phyloP scores from a whole-genome alignment of 1,139 yeast genomes.

The Candida gigantensis region DNA sequence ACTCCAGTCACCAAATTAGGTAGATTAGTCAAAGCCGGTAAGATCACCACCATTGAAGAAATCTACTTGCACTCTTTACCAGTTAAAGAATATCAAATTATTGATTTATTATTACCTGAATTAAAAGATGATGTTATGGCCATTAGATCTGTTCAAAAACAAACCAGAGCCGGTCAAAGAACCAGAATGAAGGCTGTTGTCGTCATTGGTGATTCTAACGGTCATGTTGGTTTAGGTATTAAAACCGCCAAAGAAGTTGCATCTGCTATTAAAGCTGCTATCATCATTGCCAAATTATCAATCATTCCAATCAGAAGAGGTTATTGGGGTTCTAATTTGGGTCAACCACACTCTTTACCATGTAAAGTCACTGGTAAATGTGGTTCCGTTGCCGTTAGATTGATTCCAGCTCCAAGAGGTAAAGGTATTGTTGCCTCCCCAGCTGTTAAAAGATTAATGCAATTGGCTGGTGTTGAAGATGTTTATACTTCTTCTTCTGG shows the following conservation, averaged over 20 bases:
- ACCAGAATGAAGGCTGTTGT: slow-evolving; percentile 99
- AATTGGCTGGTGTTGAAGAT: slow-evolving; percentile 99
- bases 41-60: slow-evolving; percentile 95
- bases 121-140: slow-evolving; percentile 99
- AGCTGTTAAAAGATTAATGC: slow-evolving; percentile 97
- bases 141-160: slow-evolving; percentile 99
- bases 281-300: slow-evolving; percentile 97
- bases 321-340: slow-evolving; percentile 99
- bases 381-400: slow-evolving; percentile 98
- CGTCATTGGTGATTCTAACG: slow-evolving; percentile 99
- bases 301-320: slow-evolving; percentile 99
- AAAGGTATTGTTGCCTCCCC: slow-evolving; percentile 99
- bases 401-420: slow-evolving; percentile 99
- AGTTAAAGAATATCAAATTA: slow-evolving; percentile 98
- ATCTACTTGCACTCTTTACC: slow-evolving; percentile 99
- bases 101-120: slow-evolving; percentile 93
- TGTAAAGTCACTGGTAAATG: slow-evolving; percentile 99
- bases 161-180: slow-evolving; percentile 99
- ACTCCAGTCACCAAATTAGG: slow-evolving; percentile 99
- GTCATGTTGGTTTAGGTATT: slow-evolving; percentile 99
- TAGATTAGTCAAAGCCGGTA: slow-evolving; percentile 99
- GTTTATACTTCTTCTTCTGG: slow-evolving; percentile 98
- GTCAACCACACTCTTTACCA: slow-evolving; percentile 99
- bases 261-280: slow-evolving; percentile 99
- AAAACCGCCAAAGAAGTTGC: slow-evolving; percentile 99